These are phyloP conservation scores for Dalbergia cochinchinensis DNA, from an alignment of 306 rosid species.

Conservation along the genomic window DNA sequence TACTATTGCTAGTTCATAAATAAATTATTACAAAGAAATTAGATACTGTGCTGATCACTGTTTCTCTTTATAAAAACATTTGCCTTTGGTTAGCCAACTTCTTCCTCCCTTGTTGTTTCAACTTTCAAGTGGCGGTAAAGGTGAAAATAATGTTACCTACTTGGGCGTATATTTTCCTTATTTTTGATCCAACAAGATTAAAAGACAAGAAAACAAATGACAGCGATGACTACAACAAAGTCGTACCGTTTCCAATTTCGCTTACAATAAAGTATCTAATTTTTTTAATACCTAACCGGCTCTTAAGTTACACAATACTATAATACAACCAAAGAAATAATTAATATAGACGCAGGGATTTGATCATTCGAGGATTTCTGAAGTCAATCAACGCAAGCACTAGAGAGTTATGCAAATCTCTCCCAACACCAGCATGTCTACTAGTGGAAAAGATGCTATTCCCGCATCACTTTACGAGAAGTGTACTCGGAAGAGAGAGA, in stretches of 20 bases:
- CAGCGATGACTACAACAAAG: constrained; percentile 7
- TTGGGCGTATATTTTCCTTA: too few species aligned
- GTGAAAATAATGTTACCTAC: constrained; percentile 30
- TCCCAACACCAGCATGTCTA: constrained; percentile 58
- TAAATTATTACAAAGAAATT: not conserved
- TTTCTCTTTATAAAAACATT: constrained; percentile 8
- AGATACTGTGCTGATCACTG: constrained; percentile 5
- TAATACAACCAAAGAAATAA: not conserved
- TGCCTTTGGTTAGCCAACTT: not conserved
- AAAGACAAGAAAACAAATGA: constrained; percentile 40
- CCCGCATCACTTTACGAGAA: constrained; percentile 27
- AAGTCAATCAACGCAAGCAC: constrained; percentile 54
- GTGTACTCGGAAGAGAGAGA: constrained; percentile 18
- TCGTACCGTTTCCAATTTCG: constrained; percentile 3
- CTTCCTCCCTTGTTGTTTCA: constrained; percentile 26
- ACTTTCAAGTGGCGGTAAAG: not conserved
- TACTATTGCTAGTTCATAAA: not conserved
- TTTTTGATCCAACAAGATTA: constrained; percentile 2
- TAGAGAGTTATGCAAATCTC: not conserved
- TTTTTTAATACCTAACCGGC: constrained; percentile 17
- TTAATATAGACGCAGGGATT: constrained; percentile 23
- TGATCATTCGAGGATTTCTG: constrained; percentile 37
- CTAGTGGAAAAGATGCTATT: constrained; percentile 66
- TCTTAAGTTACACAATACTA: not conserved
- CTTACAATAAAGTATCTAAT: constrained; percentile 24